Percentiles rank a stretch among this genome's conserved stretches.
Conservation (phyloP, 768 basidiomycete species). For the Gymnopilus junonius region DNA sequence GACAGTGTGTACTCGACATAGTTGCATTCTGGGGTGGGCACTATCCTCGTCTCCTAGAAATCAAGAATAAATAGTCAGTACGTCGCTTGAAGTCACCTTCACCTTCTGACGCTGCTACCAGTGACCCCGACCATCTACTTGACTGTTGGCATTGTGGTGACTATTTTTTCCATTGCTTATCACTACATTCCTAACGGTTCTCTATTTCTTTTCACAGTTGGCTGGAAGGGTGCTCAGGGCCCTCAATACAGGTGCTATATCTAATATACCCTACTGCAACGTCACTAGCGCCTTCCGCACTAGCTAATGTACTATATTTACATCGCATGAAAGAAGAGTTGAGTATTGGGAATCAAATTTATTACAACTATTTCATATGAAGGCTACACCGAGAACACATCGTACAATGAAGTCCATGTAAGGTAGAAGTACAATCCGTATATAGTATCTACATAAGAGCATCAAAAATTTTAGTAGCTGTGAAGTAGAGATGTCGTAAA, state of each 20-base stretch:
- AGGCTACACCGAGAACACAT: not conserved
- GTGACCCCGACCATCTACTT: conserved; percentile 30
- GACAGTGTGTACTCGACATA: not conserved
- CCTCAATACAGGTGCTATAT: conserved; percentile 24
- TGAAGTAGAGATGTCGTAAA: not conserved
- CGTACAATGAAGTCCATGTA: not conserved
- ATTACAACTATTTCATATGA: not conserved
- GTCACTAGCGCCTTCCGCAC: not conserved
- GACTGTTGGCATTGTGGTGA: conserved; percentile 37
- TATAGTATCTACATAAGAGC: not conserved
- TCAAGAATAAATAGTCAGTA: conserved; percentile 34
- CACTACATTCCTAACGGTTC: not conserved
- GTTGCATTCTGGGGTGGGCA: conserved; percentile 31
- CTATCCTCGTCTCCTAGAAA: conserved; percentile 25
- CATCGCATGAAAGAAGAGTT: not conserved
- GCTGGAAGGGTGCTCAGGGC: conserved; percentile 22
- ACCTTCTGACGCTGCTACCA: not conserved
- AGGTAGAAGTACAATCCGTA: not conserved
- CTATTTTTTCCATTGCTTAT: not conserved
- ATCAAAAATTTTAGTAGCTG: not conserved
- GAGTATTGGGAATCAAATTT: not conserved
- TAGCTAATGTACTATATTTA: not conserved
- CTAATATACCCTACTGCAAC: not conserved
- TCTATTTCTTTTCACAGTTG: conserved; percentile 10
- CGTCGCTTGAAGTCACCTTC: not conserved